These are phyloP conservation scores for Dactylis glomerata DNA, from an alignment of 176 grass and related monocot species.

Conservation along the genomic window DNA sequence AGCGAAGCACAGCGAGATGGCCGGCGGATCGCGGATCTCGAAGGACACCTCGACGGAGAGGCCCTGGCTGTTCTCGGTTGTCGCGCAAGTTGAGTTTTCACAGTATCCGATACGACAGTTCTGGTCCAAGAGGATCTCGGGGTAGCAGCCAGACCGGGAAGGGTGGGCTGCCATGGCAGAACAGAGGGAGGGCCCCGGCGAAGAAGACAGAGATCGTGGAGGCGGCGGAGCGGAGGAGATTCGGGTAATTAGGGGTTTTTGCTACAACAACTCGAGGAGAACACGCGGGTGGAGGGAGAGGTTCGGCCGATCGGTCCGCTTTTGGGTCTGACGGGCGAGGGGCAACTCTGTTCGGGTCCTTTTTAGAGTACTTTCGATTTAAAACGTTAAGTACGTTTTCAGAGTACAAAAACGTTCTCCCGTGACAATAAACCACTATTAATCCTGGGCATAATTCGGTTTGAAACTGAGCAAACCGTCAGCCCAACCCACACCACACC, in stretches of 20 bases:
- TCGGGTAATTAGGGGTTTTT: neutral
- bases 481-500: too few species aligned
- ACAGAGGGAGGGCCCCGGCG: neutral
- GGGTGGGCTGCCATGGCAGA: neutral
- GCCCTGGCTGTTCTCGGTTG: neutral
- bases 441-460: too few species aligned
- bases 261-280: too few species aligned
- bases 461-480: too few species aligned
- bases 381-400: too few species aligned
- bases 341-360: too few species aligned
- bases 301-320: too few species aligned
- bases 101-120: neutral
- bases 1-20: neutral
- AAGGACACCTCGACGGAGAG: neutral
- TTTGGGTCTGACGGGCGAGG: too few species aligned
- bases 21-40: neutral
- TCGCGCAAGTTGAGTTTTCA: neutral
- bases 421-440: too few species aligned
- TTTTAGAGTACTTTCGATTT: too few species aligned
- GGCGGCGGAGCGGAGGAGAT: neutral
- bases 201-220: neutral
- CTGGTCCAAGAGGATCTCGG: neutral
- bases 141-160: neutral
- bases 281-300: too few species aligned
- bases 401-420: too few species aligned